Conservation (phyloP, 345 rosid genomes). For the Kandelia obovata region DNA sequence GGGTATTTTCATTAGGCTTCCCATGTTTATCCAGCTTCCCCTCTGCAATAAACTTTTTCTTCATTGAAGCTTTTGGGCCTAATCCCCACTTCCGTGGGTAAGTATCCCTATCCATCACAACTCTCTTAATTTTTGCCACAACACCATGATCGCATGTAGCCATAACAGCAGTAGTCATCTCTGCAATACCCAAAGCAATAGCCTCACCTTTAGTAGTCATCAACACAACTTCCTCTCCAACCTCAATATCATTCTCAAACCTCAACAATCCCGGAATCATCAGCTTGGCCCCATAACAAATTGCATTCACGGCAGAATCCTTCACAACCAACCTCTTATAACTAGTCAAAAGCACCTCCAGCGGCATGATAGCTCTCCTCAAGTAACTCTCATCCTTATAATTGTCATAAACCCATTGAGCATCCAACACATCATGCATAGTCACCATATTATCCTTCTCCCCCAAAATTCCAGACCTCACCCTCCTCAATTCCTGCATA, state of each 20-base stretch:
- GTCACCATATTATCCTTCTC: constrained; percentile 97
- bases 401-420: constrained; percentile 77
- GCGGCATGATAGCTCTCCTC: constrained; percentile 90
- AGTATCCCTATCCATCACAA: constrained; percentile 96
- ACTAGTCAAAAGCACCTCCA: constrained; percentile 79
- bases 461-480: constrained; percentile 85
- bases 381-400: constrained; percentile 65
- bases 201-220: constrained; percentile 99
- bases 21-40: constrained; percentile 91
- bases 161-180: constrained; percentile 95
- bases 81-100: constrained; percentile 97
- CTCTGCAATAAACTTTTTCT: constrained; percentile 76
- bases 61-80: constrained; percentile 82
- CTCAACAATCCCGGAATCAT: constrained; percentile 91
- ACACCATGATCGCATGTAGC: constrained; percentile 95
- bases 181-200: constrained; percentile 83
- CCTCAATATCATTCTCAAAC: constrained; percentile 85
- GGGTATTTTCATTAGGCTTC: constrained; percentile 76
- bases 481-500: constrained; percentile 96
- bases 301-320: constrained; percentile 92
- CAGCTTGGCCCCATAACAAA: constrained; percentile 91
- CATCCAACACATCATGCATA: constrained; percentile 98
- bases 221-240: constrained; percentile 80
- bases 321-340: constrained; percentile 91
- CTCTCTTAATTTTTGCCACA: constrained; percentile 94